phyloP scores from a whole-genome alignment of 2,329 filamentous ascomycete species.

The Didymosphaeria variabile region DNA sequence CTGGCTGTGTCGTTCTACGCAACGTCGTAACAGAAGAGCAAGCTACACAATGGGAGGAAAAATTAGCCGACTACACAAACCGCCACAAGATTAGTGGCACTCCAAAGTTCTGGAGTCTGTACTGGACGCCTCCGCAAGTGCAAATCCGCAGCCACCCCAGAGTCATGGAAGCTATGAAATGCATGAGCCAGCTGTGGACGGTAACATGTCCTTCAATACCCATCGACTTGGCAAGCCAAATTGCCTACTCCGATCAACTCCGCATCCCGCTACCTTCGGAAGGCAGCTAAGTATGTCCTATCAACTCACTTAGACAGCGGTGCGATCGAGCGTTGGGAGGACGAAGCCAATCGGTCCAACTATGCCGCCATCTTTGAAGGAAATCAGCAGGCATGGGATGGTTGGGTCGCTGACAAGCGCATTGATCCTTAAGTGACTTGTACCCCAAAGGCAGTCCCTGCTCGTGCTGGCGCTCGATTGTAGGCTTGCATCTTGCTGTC shows the following conservation, averaged over 20 bases:
- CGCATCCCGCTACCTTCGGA: slow-evolving; percentile 34
- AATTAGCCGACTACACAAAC: slow-evolving; percentile 14
- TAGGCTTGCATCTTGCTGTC: slow-evolving; percentile 31
- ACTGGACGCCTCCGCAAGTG: slow-evolving; percentile 17
- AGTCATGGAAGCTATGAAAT: slow-evolving; percentile 15
- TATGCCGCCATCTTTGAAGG: slow-evolving; percentile 30
- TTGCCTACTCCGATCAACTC: slow-evolving; percentile 36
- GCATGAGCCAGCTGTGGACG: slow-evolving; percentile 18
- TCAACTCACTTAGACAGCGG: slow-evolving; percentile 30
- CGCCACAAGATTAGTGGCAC: slow-evolving; percentile 12
- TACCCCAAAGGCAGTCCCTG: slow-evolving; percentile 28
- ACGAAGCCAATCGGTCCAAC: slow-evolving; percentile 21
- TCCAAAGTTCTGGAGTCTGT: slow-evolving; percentile 17
- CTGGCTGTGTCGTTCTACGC: slow-evolving; percentile 16
- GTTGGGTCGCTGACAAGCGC: slow-evolving; percentile 28
- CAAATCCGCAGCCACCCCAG: slow-evolving; percentile 18
- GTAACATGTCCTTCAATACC: slow-evolving; percentile 15
- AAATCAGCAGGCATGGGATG: slow-evolving; percentile 29
- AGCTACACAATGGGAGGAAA: slow-evolving; percentile 16
- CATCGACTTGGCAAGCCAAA: slow-evolving; percentile 16
- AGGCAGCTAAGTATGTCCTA: slow-evolving; percentile 24
- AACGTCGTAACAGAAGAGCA: slow-evolving; percentile 19
- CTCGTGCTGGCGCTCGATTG: slow-evolving; percentile 24
- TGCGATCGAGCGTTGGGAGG: slow-evolving; percentile 32
- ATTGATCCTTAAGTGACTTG: slow-evolving; percentile 30